Conservation (phyloP, 2,329 filamentous ascomycete species). For the Madurella fahalii region DNA sequence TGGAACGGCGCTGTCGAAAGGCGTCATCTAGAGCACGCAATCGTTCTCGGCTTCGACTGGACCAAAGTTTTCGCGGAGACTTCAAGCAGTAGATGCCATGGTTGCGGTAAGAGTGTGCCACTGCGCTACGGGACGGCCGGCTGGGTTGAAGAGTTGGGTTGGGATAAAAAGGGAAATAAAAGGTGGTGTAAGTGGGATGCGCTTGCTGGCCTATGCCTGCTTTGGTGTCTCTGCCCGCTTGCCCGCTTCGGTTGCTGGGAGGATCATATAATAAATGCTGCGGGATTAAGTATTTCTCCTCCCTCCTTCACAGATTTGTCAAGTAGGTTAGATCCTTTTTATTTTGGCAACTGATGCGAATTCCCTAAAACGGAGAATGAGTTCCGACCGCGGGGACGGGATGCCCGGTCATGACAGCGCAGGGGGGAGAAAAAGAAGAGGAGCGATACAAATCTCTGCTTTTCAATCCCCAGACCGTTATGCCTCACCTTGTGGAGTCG, state of each 20-base stretch:
- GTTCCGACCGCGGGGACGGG: constrained; percentile 11
- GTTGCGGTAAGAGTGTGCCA: too few species aligned
- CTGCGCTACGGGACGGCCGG: background rate
- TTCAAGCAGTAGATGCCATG: background rate
- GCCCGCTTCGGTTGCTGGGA: background rate
- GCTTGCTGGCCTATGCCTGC: background rate
- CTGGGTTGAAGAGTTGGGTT: background rate
- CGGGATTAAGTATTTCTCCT: constrained; percentile 3
- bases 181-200: background rate
- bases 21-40: constrained; percentile 28
- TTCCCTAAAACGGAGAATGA: constrained; percentile 13
- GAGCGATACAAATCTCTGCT: constrained; percentile 5
- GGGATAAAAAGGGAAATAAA: background rate
- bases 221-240: background rate
- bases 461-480: background rate
- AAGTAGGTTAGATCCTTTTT: too few species aligned
- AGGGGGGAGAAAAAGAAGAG: background rate
- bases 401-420: background rate
- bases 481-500: too few species aligned
- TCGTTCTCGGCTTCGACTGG: constrained; percentile 20
- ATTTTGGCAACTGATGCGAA: background rate
- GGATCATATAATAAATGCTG: constrained; percentile 6
- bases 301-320: background rate
- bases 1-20: constrained; percentile 16
- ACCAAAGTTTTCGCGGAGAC: constrained; percentile 5